Conservation (phyloP, 2,329 filamentous ascomycete genomes). For the Trichocomaceae sp. region DNA sequence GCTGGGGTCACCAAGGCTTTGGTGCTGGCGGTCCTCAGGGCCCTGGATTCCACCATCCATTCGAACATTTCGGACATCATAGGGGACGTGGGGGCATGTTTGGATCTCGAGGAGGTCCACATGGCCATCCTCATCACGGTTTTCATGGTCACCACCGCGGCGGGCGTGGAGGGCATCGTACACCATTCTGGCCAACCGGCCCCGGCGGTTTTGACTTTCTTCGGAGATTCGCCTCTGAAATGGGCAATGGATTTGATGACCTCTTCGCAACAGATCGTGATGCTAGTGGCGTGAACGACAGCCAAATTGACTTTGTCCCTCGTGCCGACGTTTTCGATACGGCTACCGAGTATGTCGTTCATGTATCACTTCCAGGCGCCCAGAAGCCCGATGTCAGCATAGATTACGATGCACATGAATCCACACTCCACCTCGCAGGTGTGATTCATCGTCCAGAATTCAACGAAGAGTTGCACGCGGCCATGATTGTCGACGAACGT, state of each 20-base stretch:
- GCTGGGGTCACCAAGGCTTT: background rate
- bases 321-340: slow-evolving; percentile 64
- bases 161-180: slow-evolving; percentile 16
- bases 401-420: slow-evolving; percentile 66
- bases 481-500: slow-evolving; percentile 60
- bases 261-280: background rate
- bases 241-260: slow-evolving; percentile 21
- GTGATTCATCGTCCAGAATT: slow-evolving; percentile 66
- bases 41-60: background rate
- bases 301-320: slow-evolving; percentile 32
- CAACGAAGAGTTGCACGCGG: slow-evolving; percentile 61
- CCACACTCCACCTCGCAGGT: slow-evolving; percentile 60
- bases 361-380: slow-evolving; percentile 68
- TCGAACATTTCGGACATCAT: background rate
- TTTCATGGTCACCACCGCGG: slow-evolving; percentile 15
- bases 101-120: background rate
- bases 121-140: slow-evolving; percentile 1
- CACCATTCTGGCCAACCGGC: background rate
- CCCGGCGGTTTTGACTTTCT: slow-evolving; percentile 18
- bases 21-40: background rate
- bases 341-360: slow-evolving; percentile 58
- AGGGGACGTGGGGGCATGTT: slow-evolving; percentile 5
- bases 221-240: slow-evolving; percentile 22
- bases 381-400: slow-evolving; percentile 72
- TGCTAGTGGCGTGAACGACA: slow-evolving; percentile 9